phyloP scores from a whole-genome alignment of 179 eudicot genomes.

The Silene coronaria region DNA sequence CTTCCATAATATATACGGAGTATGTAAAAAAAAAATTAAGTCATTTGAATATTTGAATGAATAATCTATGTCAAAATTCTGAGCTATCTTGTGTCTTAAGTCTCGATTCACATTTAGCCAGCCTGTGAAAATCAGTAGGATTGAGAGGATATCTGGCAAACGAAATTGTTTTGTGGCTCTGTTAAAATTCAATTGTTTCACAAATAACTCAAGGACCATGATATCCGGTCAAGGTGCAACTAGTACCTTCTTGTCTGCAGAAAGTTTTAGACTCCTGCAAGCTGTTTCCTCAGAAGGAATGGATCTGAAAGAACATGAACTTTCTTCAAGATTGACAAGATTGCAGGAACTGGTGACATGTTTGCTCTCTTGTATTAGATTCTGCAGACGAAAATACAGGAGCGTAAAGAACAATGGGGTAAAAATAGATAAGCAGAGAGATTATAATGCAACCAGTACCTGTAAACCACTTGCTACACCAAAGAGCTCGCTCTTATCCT shows the following conservation, averaged over 20 bases:
- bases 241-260: conserved; percentile 33
- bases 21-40: too few species aligned
- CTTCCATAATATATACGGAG: not conserved
- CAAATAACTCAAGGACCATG: not conserved
- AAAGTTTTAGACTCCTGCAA: conserved; percentile 27
- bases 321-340: conserved; percentile 53
- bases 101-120: not conserved
- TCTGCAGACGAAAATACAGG: conserved; percentile 33
- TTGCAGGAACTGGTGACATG: conserved; percentile 32
- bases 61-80: not conserved
- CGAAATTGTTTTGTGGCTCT: not conserved
- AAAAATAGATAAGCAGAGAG: conserved; percentile 8
- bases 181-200: not conserved
- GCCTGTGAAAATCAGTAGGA: not conserved
- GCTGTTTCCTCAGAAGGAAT: conserved; percentile 33
- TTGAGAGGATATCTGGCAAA: not conserved
- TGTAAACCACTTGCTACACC: conserved; percentile 33
- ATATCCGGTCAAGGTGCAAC: conserved; percentile 17
- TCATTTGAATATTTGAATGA: not conserved
- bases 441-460: conserved; percentile 33
- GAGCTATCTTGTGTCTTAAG: not conserved
- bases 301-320: conserved; percentile 57
- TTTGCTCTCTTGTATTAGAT: conserved; percentile 37
- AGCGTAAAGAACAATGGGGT: conserved; percentile 11
- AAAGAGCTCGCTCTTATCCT: conserved; percentile 27